These are phyloP conservation scores for Xylaria bambusicola DNA, from an alignment of 495 filamentous ascomycete species.

Conservation along the genomic window DNA sequence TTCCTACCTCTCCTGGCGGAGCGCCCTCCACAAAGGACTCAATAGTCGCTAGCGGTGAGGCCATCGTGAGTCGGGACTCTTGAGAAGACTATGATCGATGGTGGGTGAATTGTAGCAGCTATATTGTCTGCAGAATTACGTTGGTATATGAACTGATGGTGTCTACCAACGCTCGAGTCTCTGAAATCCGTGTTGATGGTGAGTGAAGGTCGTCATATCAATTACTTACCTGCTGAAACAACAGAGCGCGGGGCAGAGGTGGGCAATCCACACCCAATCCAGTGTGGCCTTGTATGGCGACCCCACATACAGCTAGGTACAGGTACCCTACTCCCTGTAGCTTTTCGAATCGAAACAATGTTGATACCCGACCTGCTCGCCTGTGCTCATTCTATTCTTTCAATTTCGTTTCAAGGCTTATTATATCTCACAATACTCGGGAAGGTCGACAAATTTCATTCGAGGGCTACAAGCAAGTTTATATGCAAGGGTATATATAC, in stretches of 20 bases:
- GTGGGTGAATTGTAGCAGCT: neutral
- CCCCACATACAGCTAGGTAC: neutral
- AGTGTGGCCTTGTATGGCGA: neutral
- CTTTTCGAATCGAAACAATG: too few relatives aligned
- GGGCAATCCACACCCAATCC: conserved; percentile 8
- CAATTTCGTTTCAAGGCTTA: too few relatives aligned
- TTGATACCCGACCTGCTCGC: too few relatives aligned
- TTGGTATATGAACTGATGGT: neutral
- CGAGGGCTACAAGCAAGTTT: too few relatives aligned
- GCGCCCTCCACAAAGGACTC: conserved; percentile 92
- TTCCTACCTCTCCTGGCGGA: conserved; percentile 89
- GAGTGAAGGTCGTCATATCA: conserved; percentile 2
- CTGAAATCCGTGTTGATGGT: neutral
- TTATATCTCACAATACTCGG: too few relatives aligned
- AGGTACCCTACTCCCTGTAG: neutral
- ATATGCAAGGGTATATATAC: too few relatives aligned
- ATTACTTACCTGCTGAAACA: conserved; percentile 1
- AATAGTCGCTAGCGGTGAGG: conserved; percentile 59
- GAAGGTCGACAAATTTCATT: too few relatives aligned
- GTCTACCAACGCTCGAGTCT: neutral
- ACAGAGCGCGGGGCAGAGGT: conserved; percentile 16
- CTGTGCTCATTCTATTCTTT: too few relatives aligned
- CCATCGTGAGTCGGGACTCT: conserved; percentile 26
- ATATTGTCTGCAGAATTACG: neutral
- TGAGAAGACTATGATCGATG: neutral